Evolutionary conservation across 2,329 filamentous ascomycete species (phyloP).

Genomic region (Sporothrix inflata): DNA sequence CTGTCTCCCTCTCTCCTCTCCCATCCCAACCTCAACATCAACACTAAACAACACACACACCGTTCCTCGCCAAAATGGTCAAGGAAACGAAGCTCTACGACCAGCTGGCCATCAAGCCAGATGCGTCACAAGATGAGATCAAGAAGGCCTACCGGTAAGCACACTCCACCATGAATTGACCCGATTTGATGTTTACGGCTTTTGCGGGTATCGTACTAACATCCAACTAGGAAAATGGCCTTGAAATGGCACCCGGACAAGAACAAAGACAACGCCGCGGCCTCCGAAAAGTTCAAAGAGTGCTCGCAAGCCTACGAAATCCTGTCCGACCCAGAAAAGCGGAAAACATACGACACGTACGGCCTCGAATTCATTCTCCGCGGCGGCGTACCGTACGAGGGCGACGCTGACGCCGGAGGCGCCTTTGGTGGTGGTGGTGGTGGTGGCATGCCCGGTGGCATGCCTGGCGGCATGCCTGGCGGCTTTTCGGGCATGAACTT

Average conservation of each 20-base stretch:
- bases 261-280: constrained; percentile 87
- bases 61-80: constrained; percentile 38
- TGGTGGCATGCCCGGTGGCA: constrained; percentile 50
- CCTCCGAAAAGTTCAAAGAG: constrained; percentile 96
- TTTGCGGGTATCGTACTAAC: constrained; percentile 15
- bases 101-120: constrained; percentile 74
- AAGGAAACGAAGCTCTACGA: constrained; percentile 72
- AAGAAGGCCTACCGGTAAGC: constrained; percentile 90
- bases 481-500: constrained; percentile 40
- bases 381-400: constrained; percentile 66
- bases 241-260: constrained; percentile 96
- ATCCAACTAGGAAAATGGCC: constrained; percentile 70
- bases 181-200: not conserved
- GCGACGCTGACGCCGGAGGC: constrained; percentile 37
- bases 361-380: constrained; percentile 90
- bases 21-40: not conserved
- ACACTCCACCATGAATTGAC: not conserved
- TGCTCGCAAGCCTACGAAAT: constrained; percentile 98
- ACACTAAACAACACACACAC: not conserved
- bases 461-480: constrained; percentile 60
- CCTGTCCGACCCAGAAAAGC: constrained; percentile 93
- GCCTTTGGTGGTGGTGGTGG: constrained; percentile 63
- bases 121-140: constrained; percentile 88
- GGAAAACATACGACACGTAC: constrained; percentile 92
- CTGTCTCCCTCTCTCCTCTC: not conserved